Percentiles rank a stretch among this genome's conserved stretches.
Conservation (phyloP, 2,329 filamentous ascomycete genomes). For the Laburnicola sp. region DNA sequence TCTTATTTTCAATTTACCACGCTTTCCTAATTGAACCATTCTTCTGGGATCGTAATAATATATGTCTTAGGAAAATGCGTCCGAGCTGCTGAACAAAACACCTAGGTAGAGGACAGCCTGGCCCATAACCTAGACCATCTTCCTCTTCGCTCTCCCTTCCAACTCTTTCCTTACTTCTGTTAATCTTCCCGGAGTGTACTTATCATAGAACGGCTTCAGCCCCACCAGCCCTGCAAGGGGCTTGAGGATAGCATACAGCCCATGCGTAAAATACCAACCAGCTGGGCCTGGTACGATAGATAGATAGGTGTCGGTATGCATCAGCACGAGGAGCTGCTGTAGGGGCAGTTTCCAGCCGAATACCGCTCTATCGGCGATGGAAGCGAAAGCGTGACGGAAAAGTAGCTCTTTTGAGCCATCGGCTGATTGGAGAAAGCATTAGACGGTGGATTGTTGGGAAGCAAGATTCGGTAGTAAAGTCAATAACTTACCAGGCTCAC, state of each 20-base stretch:
- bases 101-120: too few species aligned
- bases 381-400: conserved; percentile 12
- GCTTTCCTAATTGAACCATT: too few species aligned
- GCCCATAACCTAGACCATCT: not conserved
- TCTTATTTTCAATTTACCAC: too few species aligned
- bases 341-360: conserved; percentile 18
- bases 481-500: conserved; percentile 10
- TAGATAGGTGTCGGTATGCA: conserved; percentile 12
- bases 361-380: conserved; percentile 2
- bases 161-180: not conserved
- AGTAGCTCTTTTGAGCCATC: conserved; percentile 18
- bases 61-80: too few species aligned
- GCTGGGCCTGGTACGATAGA: conserved; percentile 6
- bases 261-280: conserved; percentile 15
- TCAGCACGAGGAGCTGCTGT: conserved; percentile 11
- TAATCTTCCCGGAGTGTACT: conserved; percentile 14
- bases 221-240: conserved; percentile 2
- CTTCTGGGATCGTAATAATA: too few species aligned
- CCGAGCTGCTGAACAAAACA: too few species aligned
- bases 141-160: not conserved
- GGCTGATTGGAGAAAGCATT: not conserved
- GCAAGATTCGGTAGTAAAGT: not conserved
- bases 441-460: not conserved
- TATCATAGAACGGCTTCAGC: conserved; percentile 15
- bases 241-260: conserved; percentile 8